A percentile compares a stretch with the other conserved stretches of the same genome.
Evolutionary conservation across 768 basidiomycete genomes (phyloP).

Genomic region (Boletus barrowsii): DNA sequence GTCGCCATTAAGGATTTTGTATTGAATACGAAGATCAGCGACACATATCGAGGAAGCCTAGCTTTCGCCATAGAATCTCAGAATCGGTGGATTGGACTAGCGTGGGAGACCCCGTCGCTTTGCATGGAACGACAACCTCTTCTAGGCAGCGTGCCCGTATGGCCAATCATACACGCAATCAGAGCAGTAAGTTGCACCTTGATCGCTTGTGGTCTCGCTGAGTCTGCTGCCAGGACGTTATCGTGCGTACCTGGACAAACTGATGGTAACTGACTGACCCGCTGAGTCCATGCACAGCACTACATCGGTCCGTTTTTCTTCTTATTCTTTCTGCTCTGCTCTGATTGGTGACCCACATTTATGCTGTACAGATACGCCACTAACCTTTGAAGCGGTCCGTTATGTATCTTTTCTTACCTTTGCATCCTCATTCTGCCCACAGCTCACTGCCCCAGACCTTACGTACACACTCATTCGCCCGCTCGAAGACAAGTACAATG

Average conservation of each 20-base stretch:
- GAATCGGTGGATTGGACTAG: not conserved
- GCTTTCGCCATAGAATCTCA: too few species aligned
- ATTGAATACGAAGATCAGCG: too few species aligned
- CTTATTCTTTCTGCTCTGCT: conserved; percentile 1
- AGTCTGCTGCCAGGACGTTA: conserved; percentile 50
- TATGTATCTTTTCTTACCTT: not conserved
- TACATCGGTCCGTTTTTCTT: conserved; percentile 56
- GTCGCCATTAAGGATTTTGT: too few species aligned
- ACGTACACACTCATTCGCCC: conserved; percentile 90
- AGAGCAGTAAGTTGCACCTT: conserved; percentile 41
- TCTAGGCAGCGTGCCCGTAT: conserved; percentile 60
- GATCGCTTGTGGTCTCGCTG: not conserved
- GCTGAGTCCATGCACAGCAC: conserved; percentile 40
- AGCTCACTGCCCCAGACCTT: conserved; percentile 83
- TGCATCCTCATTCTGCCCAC: conserved; percentile 13
- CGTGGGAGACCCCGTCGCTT: not conserved
- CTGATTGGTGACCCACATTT: not conserved
- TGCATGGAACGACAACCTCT: conserved; percentile 38
- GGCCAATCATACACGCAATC: conserved; percentile 80
- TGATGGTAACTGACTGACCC: conserved; percentile 1
- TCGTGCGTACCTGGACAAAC: conserved; percentile 38
- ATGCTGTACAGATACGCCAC: conserved; percentile 64
- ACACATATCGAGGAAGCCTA: too few species aligned
- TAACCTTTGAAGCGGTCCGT: conserved; percentile 76
- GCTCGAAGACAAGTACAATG: conserved; percentile 80